Conservation (phyloP, 2,329 filamentous ascomycete species). For the Pseudophaeomoniella oleicola region DNA sequence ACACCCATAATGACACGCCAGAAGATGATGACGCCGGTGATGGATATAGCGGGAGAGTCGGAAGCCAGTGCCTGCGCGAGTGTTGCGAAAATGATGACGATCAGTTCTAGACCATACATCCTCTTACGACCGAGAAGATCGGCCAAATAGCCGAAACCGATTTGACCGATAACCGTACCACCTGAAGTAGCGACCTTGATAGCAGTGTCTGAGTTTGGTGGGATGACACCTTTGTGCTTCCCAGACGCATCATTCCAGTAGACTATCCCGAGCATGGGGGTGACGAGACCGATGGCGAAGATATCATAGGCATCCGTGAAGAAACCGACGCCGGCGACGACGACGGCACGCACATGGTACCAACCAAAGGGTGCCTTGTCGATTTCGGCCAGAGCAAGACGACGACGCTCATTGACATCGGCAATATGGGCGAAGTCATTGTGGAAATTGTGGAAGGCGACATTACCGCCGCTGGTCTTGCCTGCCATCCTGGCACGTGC, state of each 20-base stretch:
- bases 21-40: conserved; percentile 49
- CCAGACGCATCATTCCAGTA: conserved; percentile 48
- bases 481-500: conserved; percentile 4
- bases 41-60: conserved; percentile 45
- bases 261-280: conserved; percentile 64
- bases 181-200: conserved; percentile 77
- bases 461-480: conserved; percentile 48
- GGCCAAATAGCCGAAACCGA: conserved; percentile 64
- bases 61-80: conserved; percentile 56
- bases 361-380: conserved; percentile 16
- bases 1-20: conserved; percentile 71
- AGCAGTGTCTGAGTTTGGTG: conserved; percentile 55
- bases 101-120: conserved; percentile 74
- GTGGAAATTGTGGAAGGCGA: conserved; percentile 63
- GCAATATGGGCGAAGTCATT: conserved; percentile 51
- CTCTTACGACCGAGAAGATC: conserved; percentile 65
- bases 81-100: conserved; percentile 67
- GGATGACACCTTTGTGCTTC: conserved; percentile 36
- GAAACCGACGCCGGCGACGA: conserved; percentile 74
- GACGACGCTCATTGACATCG: conserved; percentile 64
- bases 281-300: conserved; percentile 61
- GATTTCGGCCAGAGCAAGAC: conserved; percentile 59
- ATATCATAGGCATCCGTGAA: conserved; percentile 80
- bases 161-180: conserved; percentile 70
- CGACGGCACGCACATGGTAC: conserved; percentile 62